Evolutionary conservation across 2,329 filamentous ascomycete species (phyloP).

Genomic region (Pseudopithomyces chartarum): DNA sequence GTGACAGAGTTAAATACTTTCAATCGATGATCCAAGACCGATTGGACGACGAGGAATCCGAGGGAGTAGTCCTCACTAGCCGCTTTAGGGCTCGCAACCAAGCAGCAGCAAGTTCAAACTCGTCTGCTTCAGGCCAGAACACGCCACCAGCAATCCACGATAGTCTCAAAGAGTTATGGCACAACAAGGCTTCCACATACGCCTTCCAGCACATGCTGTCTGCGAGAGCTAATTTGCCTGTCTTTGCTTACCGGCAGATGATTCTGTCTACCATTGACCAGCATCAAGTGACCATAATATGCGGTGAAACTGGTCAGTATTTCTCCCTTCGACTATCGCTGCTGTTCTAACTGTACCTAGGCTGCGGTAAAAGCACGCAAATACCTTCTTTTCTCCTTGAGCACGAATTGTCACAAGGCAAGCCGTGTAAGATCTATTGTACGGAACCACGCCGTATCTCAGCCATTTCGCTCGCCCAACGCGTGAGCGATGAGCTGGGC

Average conservation of each 20-base stretch:
- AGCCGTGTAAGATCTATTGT: constrained; percentile 88
- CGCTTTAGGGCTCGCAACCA: constrained; percentile 65
- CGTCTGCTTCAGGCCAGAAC: constrained; percentile 36
- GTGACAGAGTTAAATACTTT: constrained; percentile 69
- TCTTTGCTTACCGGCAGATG: constrained; percentile 81
- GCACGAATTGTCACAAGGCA: constrained; percentile 79
- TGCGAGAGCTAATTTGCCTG: constrained; percentile 80
- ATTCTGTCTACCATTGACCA: constrained; percentile 78
- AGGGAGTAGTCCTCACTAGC: constrained; percentile 70
- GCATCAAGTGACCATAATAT: constrained; percentile 88
- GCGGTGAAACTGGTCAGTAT: constrained; percentile 73
- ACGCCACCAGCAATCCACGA: constrained; percentile 40
- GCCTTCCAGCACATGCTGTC: constrained; percentile 79
- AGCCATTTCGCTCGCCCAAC: constrained; percentile 87
- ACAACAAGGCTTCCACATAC: constrained; percentile 53
- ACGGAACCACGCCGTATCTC: constrained; percentile 96
- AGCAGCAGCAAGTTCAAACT: constrained; percentile 28
- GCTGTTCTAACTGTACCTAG: constrained; percentile 39
- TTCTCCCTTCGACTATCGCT: no score
- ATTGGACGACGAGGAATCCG: constrained; percentile 59
- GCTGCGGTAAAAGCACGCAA: constrained; percentile 96
- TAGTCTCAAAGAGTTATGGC: constrained; percentile 58
- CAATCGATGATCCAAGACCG: constrained; percentile 72
- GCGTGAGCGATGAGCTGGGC: constrained; percentile 93
- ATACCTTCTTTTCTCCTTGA: constrained; percentile 94